These are phyloP conservation scores for Cryptococcus sp. DNA, from an alignment of 1,284 basidiomycete species.

Conservation along the genomic window DNA sequence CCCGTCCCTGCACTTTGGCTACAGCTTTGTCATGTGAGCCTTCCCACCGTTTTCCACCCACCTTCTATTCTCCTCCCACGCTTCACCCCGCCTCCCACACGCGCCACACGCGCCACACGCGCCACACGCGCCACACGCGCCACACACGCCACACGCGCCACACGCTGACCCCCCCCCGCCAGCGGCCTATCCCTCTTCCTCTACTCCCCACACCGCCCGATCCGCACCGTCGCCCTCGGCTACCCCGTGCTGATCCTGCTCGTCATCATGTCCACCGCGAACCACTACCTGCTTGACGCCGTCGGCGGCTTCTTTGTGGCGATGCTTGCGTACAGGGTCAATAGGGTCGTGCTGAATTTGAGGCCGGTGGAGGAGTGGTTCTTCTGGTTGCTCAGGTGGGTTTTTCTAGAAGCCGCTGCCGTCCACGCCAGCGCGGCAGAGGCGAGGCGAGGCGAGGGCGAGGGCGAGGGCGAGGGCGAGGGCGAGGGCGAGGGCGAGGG, in stretches of 20 bases:
- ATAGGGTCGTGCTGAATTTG: conserved; percentile 40
- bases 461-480: too few species aligned
- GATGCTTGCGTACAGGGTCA: conserved; percentile 38
- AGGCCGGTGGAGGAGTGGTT: conserved; percentile 45
- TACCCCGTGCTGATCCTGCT: conserved; percentile 45
- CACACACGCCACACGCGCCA: too few species aligned
- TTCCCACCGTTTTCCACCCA: background rate
- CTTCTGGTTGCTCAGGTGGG: conserved; percentile 35
- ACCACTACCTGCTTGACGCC: conserved; percentile 48
- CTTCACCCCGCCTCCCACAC: too few species aligned
- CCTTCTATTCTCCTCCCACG: too few species aligned
- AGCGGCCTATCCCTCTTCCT: conserved; percentile 41
- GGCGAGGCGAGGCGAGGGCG: too few species aligned
- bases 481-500: too few species aligned
- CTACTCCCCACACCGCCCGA: conserved; percentile 34
- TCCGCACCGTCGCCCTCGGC: conserved; percentile 22
- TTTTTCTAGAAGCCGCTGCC: too few species aligned
- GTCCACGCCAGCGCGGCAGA: too few species aligned
- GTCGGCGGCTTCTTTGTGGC: conserved; percentile 45
- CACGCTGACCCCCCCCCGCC: background rate
- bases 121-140: too few species aligned
- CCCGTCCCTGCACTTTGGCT: conserved; percentile 36
- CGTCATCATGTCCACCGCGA: conserved; percentile 49
- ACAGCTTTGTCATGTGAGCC: conserved; percentile 41
- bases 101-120: too few species aligned